Evolutionary conservation across 2,329 filamentous ascomycete species (phyloP).

Genomic region (Escovopsis weberi): DNA sequence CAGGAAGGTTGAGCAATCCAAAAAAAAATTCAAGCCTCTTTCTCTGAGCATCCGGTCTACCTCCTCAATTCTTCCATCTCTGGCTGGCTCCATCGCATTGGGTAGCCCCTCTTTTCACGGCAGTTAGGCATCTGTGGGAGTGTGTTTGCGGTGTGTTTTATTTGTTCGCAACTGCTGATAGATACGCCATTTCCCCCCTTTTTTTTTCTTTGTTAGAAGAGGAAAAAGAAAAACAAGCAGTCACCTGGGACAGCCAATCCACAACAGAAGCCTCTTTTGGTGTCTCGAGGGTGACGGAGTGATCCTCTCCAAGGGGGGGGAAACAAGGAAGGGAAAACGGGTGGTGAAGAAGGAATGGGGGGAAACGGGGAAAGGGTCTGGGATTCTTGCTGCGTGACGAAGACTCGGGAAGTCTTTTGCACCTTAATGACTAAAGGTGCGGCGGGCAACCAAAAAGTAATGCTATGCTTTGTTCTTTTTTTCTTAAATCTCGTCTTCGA

Average conservation of each 20-base stretch:
- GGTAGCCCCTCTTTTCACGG: slow-evolving; percentile 10
- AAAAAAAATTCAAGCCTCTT: too few species aligned
- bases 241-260: slow-evolving; percentile 11
- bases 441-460: slow-evolving; percentile 28
- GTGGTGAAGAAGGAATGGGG: too few species aligned
- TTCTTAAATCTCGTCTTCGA: slow-evolving; percentile 16
- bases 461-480: slow-evolving; percentile 23
- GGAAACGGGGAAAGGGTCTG: slow-evolving; percentile 14
- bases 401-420: slow-evolving; percentile 24
- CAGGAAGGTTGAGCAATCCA: background rate
- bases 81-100: slow-evolving; percentile 9
- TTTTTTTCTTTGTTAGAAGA: slow-evolving; percentile 14
- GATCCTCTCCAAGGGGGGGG: too few species aligned
- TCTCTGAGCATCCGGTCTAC: slow-evolving; percentile 3
- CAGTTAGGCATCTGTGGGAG: slow-evolving; percentile 16
- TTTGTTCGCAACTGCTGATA: slow-evolving; percentile 25
- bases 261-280: slow-evolving; percentile 4
- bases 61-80: slow-evolving; percentile 12
- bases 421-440: slow-evolving; percentile 23
- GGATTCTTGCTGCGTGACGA: slow-evolving; percentile 20
- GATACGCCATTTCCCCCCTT: slow-evolving; percentile 18
- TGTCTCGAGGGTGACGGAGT: slow-evolving; percentile 14
- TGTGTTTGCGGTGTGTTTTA: slow-evolving; percentile 15
- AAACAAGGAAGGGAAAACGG: too few species aligned
- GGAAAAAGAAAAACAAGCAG: slow-evolving; percentile 1